A percentile compares a stretch with the other conserved stretches of the same genome.
These are phyloP conservation scores for Kazachstania sp. DNA, from an alignment of 1,139 yeast species.

Conservation along the genomic window DNA sequence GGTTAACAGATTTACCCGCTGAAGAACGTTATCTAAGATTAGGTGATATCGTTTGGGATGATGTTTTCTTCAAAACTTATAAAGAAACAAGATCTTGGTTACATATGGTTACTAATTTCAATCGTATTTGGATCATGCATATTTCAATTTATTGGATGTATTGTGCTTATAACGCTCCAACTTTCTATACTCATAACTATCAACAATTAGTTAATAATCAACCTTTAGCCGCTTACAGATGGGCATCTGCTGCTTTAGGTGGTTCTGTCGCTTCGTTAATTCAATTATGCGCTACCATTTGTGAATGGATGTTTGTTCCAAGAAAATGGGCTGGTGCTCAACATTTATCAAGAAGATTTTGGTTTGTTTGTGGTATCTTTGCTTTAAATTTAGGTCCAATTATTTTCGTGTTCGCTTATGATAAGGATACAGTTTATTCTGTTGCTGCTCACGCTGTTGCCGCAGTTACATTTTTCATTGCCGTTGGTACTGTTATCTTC, in stretches of 20 bases:
- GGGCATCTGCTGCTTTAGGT: slow-evolving; percentile 91
- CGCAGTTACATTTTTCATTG: slow-evolving; percentile 82
- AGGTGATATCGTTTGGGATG: slow-evolving; percentile 88
- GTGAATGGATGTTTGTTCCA: slow-evolving; percentile 96
- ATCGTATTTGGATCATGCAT: slow-evolving; percentile 96
- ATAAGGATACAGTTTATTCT: slow-evolving; percentile 59
- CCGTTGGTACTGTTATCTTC: slow-evolving; percentile 76
- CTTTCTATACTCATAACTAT: slow-evolving; percentile 79
- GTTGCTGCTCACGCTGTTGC: slow-evolving; percentile 74
- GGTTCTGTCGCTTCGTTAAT: slow-evolving; percentile 77
- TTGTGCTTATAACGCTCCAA: slow-evolving; percentile 85
- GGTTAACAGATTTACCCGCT: slow-evolving; percentile 81
- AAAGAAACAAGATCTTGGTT: slow-evolving; percentile 97
- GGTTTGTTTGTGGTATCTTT: slow-evolving; percentile 61
- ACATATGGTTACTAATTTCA: slow-evolving; percentile 88
- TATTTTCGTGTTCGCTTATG: slow-evolving; percentile 76
- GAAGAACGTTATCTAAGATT: slow-evolving; percentile 82
- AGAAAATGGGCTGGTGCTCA: slow-evolving; percentile 99
- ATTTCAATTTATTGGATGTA: slow-evolving; percentile 90
- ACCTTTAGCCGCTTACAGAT: slow-evolving; percentile 79
- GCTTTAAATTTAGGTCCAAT: slow-evolving; percentile 74
- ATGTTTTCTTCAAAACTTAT: slow-evolving; percentile 92
- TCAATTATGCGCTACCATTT: slow-evolving; percentile 78
- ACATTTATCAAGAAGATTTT: slow-evolving; percentile 78
- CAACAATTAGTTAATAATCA: slow-evolving; percentile 73